Conservation (phyloP, 257 asterid species). For the Craterostigma plantagineum region DNA sequence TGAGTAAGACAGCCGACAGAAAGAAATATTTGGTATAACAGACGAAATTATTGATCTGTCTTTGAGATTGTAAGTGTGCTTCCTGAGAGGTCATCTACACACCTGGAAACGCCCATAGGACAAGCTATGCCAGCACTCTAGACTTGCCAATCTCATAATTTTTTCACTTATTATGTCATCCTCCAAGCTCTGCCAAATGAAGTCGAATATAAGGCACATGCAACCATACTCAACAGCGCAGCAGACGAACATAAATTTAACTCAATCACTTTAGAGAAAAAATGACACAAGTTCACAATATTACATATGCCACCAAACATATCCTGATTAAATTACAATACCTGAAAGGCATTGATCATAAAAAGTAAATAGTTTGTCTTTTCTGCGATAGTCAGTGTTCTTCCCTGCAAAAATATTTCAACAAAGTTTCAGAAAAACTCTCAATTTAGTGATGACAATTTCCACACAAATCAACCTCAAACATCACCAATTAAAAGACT, state of each 20-base stretch:
- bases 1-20: constrained; percentile 6
- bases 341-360: constrained; percentile 98
- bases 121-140: constrained; percentile 91
- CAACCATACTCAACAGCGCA: constrained; percentile 5
- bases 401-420: constrained; percentile 64
- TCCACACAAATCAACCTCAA: no score
- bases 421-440: constrained; percentile 1
- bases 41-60: not conserved
- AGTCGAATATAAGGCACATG: constrained; percentile 8
- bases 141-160: constrained; percentile 69
- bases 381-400: constrained; percentile 67
- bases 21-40: constrained; percentile 2
- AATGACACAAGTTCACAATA: no score
- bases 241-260: not conserved
- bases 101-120: constrained; percentile 95
- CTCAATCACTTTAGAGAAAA: not conserved
- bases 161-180: constrained; percentile 87
- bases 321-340: constrained; percentile 13
- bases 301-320: no score
- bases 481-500: no score
- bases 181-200: constrained; percentile 58
- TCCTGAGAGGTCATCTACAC: constrained; percentile 8
- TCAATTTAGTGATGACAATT: no score
- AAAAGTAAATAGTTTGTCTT: constrained; percentile 89
- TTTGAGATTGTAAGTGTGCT: not conserved